Evolutionary conservation across 2,329 filamentous ascomycete genomes (phyloP), one percentile per base, ranked within the genome.

Genomic region (Ophiostoma tasmaniense): DNA sequence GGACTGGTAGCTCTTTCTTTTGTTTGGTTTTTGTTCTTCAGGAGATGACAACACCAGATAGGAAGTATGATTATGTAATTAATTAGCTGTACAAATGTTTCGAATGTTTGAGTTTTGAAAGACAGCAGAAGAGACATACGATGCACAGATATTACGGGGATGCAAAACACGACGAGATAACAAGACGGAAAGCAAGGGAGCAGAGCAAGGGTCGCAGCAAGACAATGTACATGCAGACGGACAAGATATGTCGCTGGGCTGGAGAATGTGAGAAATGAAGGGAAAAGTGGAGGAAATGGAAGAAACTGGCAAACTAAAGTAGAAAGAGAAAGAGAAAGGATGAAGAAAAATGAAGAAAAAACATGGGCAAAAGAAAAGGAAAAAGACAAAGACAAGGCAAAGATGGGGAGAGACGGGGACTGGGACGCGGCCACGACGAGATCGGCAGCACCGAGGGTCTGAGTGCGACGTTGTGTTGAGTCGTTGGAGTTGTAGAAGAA

Each of bases 211-310:
- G 50, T 55, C n/a, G 50, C 50, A 25, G 13, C n/a, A 55, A 22
- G 50, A 22, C 50, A 55, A 55, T 55, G 55, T 20, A 61, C 25
- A 61, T 61, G 55, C 25, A 59, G 50, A 59, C 52, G 55, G 55
- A 28, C 30, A 30, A 20, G 52, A 28, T 30, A 30, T 59, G 25
- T 59, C 52, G 25, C 52, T 28, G n/a, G 55, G 10, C 10, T 61
- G 22, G 50, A 25, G 22, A 28, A 22, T 55, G n/a, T 33, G 33
- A 22, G 50, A 55, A 55, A 25, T 55, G 22, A 55, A 25, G 13
- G 50, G 8, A 55, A 28, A 55, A 22, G 50, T 55, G 50, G n/a
- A 52, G 45, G 45, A 11, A 14, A 11, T 52, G 52, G 55, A 30
- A 28, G 52, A 59, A 14, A 30, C 6, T 17, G 42, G 11, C 30